Evolutionary conservation across 1,139 yeast species (phyloP), one percentile per base, ranked within the genome.

Genomic region (Blastobotrys persicus): DNA sequence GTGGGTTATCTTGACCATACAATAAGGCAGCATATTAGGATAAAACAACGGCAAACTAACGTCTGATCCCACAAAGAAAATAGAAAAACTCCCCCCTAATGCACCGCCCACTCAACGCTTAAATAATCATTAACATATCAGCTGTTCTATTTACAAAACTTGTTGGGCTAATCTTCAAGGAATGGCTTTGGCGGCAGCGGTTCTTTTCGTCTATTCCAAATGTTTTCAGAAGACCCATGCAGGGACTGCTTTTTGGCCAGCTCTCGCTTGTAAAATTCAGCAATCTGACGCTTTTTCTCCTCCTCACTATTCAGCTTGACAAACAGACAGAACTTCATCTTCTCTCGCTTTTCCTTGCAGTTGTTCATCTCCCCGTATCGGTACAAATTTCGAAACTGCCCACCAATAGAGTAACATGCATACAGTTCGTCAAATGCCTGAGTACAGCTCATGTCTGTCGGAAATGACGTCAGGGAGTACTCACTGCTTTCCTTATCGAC

Each of bases 341-440:
- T 88, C 38, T 78, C 80, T 54, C 88, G 74, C 61, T 87, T 87
- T 48, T 76, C 77, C 39, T 75, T 76, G 68, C 98, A 91, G 51
- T 78, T 71, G 49, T 84, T 81, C 60, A 88, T 77, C 42, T 82
- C 79, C 2, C 97, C 97, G 62, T 82, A 85, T 47, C 97, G 70
- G 64, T 91, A 91, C 61, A 86, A 84, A 66, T 85, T 78, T 55
- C 92, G 78, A 28, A 86, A 71, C 64, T 89, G 96, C 0, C 96
- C 96, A 1, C 97, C 97, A 2, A 89, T 64, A 0, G 96, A 86
- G 70, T 87, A 88, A 65, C 98, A 91, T 45, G 80, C 83, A 45
- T 89, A 77, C 33, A 91, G 72, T 61, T 88, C 95, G 66, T 91
- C 96, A 66, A 91, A 83, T 0, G 95, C 95, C 38, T 91, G 87